phyloP scores from a whole-genome alignment of 768 basidiomycete species.

The Panus rudis region DNA sequence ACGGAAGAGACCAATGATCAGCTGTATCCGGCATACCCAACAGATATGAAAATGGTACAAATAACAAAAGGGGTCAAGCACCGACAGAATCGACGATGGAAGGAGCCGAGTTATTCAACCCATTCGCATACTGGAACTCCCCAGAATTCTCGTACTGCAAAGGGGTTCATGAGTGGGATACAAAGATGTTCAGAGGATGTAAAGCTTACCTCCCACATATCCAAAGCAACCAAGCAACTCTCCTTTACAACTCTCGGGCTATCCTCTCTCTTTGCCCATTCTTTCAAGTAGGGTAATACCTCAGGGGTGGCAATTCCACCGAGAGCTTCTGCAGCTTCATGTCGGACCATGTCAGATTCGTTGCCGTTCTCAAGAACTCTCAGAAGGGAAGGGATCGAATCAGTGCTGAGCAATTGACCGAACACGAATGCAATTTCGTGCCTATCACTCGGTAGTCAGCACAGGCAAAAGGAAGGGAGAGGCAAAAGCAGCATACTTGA shows the following conservation, averaged over 20 bases:
- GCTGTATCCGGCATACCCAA: no score
- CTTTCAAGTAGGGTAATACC: conserved; percentile 77
- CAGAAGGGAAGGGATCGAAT: conserved; percentile 82
- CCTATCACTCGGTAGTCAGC: conserved; percentile 34
- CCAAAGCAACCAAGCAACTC: conserved; percentile 93
- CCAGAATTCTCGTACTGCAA: conserved; percentile 71
- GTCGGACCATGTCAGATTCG: conserved; percentile 96
- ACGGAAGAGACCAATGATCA: no score
- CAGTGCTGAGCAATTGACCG: conserved; percentile 85
- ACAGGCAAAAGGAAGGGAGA: neutral
- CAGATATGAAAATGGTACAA: no score
- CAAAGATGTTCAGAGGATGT: neutral
- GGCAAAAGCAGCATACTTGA: conserved; percentile 57
- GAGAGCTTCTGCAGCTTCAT: conserved; percentile 96
- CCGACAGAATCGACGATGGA: conserved; percentile 13
- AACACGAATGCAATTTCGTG: conserved; percentile 99
- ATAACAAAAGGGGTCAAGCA: conserved; percentile 20
- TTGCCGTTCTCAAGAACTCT: conserved; percentile 60
- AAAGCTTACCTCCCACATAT: conserved; percentile 85
- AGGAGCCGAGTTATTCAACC: conserved; percentile 28
- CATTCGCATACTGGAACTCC: conserved; percentile 74
- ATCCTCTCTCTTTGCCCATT: conserved; percentile 75
- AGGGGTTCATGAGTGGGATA: neutral
- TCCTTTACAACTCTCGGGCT: conserved; percentile 88
- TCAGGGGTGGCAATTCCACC: conserved; percentile 96